phyloP scores from a whole-genome alignment of 2,329 filamentous ascomycete species.

The Macrophomina pseudophaseolina region DNA sequence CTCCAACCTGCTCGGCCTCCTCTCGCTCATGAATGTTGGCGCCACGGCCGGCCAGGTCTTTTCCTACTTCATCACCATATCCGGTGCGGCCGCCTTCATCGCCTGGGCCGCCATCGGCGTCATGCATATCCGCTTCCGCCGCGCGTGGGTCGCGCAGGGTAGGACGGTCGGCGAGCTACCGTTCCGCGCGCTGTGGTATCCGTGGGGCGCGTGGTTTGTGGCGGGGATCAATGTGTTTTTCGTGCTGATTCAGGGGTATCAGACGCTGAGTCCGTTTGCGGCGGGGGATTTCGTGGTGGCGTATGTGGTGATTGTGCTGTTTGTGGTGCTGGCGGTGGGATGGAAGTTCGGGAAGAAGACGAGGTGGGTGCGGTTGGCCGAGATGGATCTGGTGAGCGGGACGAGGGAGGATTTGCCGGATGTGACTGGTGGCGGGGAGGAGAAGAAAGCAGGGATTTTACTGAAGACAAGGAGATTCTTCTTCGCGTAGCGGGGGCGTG shows the following conservation, averaged over 20 bases:
- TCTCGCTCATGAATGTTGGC: constrained; percentile 71
- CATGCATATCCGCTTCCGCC: constrained; percentile 87
- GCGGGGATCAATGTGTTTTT: constrained; percentile 45
- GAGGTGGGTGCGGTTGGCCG: constrained; percentile 30
- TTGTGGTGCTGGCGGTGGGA: neutral
- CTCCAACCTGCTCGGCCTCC: constrained; percentile 61
- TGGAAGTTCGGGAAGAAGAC: constrained; percentile 33
- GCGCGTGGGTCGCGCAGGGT: constrained; percentile 46
- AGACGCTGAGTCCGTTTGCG: constrained; percentile 31
- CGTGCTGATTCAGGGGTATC: constrained; percentile 42
- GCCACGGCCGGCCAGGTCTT: constrained; percentile 75
- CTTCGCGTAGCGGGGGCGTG: neutral
- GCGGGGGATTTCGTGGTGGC: neutral
- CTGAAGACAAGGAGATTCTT: neutral
- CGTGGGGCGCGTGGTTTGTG: constrained; percentile 48
- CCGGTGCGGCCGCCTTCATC: constrained; percentile 75
- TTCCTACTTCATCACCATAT: constrained; percentile 78
- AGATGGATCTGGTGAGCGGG: constrained; percentile 22
- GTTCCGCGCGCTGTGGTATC: constrained; percentile 48
- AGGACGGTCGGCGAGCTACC: constrained; percentile 50
- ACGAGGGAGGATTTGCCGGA: neutral
- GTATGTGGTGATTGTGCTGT: neutral
- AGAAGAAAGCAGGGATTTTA: neutral
- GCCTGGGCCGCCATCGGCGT: constrained; percentile 86
- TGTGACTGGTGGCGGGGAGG: neutral